These are phyloP conservation scores for Trichosphaerium sp. DNA, from an alignment of 78 protist genomes.

Conservation along the genomic window DNA sequence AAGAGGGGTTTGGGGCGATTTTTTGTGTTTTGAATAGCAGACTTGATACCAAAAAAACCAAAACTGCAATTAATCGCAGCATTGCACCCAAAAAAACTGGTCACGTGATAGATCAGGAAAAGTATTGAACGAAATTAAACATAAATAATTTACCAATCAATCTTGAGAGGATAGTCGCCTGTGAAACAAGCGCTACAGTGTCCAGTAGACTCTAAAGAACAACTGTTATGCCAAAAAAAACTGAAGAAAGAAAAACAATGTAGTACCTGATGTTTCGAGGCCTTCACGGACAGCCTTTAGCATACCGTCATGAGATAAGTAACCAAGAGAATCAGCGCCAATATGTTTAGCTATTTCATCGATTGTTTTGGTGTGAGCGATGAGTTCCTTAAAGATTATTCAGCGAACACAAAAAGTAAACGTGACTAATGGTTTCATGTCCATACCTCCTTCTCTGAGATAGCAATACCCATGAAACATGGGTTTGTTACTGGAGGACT, in stretches of 20 bases:
- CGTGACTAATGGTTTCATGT: conserved; percentile 35
- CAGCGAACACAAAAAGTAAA: too few relatives aligned
- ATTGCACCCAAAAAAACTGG: too few relatives aligned
- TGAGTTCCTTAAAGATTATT: too few relatives aligned
- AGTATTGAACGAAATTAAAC: neutral
- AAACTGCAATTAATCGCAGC: too few relatives aligned
- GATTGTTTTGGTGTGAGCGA: conserved; percentile 22
- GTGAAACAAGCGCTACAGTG: conserved; percentile 54
- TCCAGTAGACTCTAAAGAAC: neutral
- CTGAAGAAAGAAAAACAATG: neutral
- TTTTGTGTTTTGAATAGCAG: too few relatives aligned
- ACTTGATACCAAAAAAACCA: too few relatives aligned
- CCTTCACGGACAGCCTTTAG: conserved; percentile 3
- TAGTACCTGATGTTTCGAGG: neutral
- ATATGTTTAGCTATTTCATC: conserved; percentile 30
- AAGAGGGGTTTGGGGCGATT: too few relatives aligned
- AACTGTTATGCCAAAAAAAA: neutral
- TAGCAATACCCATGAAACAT: conserved; percentile 49
- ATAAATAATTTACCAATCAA: conserved; percentile 14
- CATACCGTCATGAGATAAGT: conserved; percentile 23
- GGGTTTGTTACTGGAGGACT: conserved; percentile 48
- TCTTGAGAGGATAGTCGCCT: conserved; percentile 28
- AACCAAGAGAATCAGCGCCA: conserved; percentile 32
- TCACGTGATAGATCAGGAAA: too few relatives aligned
- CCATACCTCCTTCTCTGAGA: too few relatives aligned